phyloP scores from a whole-genome alignment of 2,329 filamentous ascomycete genomes.

The Fusarium nodosum region DNA sequence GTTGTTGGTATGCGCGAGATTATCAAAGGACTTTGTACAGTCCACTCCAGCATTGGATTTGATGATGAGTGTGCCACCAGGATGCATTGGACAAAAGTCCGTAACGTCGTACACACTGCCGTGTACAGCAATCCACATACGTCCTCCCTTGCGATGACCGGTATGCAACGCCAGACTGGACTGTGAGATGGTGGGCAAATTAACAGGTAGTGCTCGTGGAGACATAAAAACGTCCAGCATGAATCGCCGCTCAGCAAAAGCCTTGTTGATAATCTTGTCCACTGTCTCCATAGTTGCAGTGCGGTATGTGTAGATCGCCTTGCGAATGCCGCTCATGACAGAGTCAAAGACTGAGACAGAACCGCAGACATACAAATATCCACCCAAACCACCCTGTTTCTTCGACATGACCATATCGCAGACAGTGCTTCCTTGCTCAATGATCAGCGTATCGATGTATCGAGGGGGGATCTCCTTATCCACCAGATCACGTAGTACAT shows the following conservation, averaged over 20 bases:
- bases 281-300: conserved; percentile 65
- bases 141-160: conserved; percentile 61
- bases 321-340: conserved; percentile 68
- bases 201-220: conserved; percentile 65
- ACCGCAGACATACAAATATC: conserved; percentile 53
- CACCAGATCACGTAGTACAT: conserved; percentile 58
- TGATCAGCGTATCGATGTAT: conserved; percentile 66
- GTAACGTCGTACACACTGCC: conserved; percentile 68
- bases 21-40: conserved; percentile 66
- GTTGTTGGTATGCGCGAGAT: conserved; percentile 68
- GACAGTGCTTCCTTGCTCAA: conserved; percentile 64
- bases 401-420: conserved; percentile 70
- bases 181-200: conserved; percentile 63
- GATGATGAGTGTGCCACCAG: conserved; percentile 66
- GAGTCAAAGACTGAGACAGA: conserved; percentile 58
- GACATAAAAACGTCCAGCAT: conserved; percentile 72
- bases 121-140: conserved; percentile 67
- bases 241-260: conserved; percentile 68
- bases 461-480: conserved; percentile 64
- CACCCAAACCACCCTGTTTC: conserved; percentile 65
- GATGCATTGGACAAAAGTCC: conserved; percentile 67
- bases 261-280: conserved; percentile 64
- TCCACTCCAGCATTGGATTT: conserved; percentile 68
- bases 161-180: conserved; percentile 65
- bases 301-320: conserved; percentile 67